Percentiles rank a stretch among this genome's conserved stretches.
phyloP scores from a whole-genome alignment of 495 filamentous ascomycete species.

The Glarea lozoyensis region DNA sequence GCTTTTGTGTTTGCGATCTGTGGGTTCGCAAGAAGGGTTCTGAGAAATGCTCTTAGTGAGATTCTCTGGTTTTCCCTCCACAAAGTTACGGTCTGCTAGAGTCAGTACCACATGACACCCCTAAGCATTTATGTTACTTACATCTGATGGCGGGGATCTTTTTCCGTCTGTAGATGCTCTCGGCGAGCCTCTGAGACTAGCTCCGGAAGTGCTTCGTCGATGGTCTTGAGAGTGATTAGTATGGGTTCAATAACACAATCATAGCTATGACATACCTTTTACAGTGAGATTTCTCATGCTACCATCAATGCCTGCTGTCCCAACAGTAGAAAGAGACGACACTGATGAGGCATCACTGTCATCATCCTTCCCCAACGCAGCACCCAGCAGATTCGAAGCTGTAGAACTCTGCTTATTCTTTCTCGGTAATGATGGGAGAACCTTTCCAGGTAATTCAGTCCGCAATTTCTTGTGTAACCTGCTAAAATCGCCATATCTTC shows the following conservation, averaged over 20 bases:
- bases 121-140: background rate
- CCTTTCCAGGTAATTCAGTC: conserved; percentile 82
- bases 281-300: conserved; percentile 35
- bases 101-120: background rate
- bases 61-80: conserved; percentile 89
- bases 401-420: conserved; percentile 77
- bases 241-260: background rate
- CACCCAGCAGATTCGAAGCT: conserved; percentile 41
- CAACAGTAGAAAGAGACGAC: conserved; percentile 63
- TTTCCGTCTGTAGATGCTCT: conserved; percentile 12
- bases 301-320: conserved; percentile 5
- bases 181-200: conserved; percentile 14
- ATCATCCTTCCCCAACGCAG: conserved; percentile 39
- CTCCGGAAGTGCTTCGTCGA: conserved; percentile 9
- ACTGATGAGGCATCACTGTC: conserved; percentile 68
- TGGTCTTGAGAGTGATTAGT: conserved; percentile 12
- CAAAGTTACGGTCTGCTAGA: conserved; percentile 43
- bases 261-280: conserved; percentile 21
- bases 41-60: conserved; percentile 81
- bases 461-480: conserved; percentile 70
- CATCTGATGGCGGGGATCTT: conserved; percentile 1
- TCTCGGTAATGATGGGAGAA: conserved; percentile 75
- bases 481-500: conserved; percentile 83
- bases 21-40: conserved; percentile 73
- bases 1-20: conserved; percentile 74